These are phyloP conservation scores for Diaporthe amygdali DNA, from an alignment of 2,329 filamentous ascomycete species.

Conservation along the genomic window DNA sequence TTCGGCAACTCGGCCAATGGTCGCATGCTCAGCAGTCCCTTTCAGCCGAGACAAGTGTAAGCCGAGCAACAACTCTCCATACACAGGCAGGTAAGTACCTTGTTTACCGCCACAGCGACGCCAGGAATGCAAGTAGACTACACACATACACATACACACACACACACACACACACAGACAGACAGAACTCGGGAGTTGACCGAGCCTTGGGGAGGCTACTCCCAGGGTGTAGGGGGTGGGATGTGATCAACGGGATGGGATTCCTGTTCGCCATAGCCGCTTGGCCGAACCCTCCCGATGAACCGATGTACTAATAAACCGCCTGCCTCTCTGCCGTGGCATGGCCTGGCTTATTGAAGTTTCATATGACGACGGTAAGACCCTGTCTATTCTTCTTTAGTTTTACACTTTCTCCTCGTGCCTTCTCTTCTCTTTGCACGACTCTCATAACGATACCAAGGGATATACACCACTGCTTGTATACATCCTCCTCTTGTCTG, in stretches of 20 bases:
- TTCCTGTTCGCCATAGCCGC: constrained; percentile 32
- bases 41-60: constrained; percentile 41
- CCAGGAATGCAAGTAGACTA: neutral
- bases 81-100: neutral
- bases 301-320: constrained; percentile 5
- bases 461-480: neutral
- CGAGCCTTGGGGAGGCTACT: neutral
- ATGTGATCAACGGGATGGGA: constrained; percentile 27
- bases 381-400: neutral
- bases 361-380: constrained; percentile 14
- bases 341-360: neutral
- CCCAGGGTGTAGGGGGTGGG: neutral
- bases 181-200: constrained; percentile 20
- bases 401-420: neutral
- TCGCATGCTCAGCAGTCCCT: constrained; percentile 38
- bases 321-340: neutral
- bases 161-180: neutral
- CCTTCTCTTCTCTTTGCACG: neutral
- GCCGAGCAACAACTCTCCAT: constrained; percentile 5
- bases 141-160: neutral
- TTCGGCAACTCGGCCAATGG: constrained; percentile 55
- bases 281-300: constrained; percentile 40
- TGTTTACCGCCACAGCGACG: neutral
- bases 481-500: neutral
- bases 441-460: neutral